Evolutionary conservation across 2,329 filamentous ascomycete species (phyloP), one percentile per base, ranked within the genome.

Genomic region (Thermomyces lanuginosus): DNA sequence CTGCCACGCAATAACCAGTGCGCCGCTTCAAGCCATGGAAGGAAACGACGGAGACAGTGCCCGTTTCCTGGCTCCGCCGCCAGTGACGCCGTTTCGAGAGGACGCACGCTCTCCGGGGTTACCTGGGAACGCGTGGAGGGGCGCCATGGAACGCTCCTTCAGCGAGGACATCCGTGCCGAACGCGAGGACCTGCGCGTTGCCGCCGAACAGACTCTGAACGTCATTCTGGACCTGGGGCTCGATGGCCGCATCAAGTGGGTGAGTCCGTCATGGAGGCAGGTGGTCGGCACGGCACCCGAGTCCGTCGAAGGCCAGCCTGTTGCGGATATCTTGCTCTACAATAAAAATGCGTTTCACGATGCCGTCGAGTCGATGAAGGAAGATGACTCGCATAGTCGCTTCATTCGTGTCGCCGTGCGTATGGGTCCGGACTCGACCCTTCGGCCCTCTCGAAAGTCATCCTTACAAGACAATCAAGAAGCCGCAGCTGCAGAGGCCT

Each of bases 201-300:
- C 86, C 21, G 89, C 86, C 26, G 86, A 95, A 56, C 82, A 93
- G 59, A 93, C 84, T 12, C 66, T 92, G 49, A 98, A 95, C 54
- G 80, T 92, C 37, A 92, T 98, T 49, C 68, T 98, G 48, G 86
- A 98, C 57, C 65, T 98, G 38, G 82, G 83, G 45, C 67, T 95
- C 30, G 79, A 93, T 46, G 82, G 82, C 38, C 77, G 72, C 34
- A 77, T 98, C 44, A 78, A 83, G 55, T 98, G 89, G 81, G 84
- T 92, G 42, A 95, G 86, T 50, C 81, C 84, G 8, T 93, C 86
- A 9, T 98, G 89, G 89, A 70, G 72, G 34, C 83, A 95, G 43
- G 77, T 98, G 26, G 76, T 95, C 34, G 89, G 89, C 32, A 86
- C 79, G 3, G 59, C 69, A 22, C 66, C 75, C 20, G 72, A 78